Conservation (phyloP, 495 filamentous ascomycete species). For the Hypoxylon trugodes region DNA sequence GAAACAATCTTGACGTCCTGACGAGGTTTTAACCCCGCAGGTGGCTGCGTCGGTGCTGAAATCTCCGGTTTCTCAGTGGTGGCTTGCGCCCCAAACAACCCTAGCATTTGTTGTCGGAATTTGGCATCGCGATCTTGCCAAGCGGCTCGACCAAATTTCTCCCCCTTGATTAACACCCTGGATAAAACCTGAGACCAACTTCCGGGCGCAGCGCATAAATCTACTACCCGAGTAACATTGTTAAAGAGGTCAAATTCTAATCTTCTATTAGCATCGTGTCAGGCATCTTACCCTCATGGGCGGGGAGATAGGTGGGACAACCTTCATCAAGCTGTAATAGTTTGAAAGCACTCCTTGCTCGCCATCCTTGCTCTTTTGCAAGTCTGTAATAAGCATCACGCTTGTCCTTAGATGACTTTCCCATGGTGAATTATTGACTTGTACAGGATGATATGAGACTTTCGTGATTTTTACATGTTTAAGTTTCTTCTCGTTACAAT, state of each 20-base stretch:
- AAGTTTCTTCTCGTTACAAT: conserved; percentile 11
- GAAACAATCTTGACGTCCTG: conserved; percentile 91
- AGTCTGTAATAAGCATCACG: conserved; percentile 97
- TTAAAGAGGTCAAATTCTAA: conserved; percentile 91
- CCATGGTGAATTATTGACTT: conserved; percentile 64
- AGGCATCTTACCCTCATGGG: not conserved
- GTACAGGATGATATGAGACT: not conserved
- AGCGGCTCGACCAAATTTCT: conserved; percentile 82
- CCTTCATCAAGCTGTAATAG: conserved; percentile 91
- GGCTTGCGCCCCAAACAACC: conserved; percentile 46
- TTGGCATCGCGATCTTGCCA: conserved; percentile 82
- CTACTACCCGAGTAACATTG: conserved; percentile 88
- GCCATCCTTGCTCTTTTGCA: conserved; percentile 98
- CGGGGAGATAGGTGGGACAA: conserved; percentile 21
- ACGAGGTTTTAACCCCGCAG: conserved; percentile 59
- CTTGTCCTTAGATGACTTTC: conserved; percentile 98
- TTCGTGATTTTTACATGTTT: not conserved
- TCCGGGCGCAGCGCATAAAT: conserved; percentile 94
- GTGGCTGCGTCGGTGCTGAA: conserved; percentile 7
- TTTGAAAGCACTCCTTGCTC: conserved; percentile 95
- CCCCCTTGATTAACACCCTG: conserved; percentile 88
- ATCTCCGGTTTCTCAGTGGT: conserved; percentile 41
- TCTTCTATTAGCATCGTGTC: conserved; percentile 33
- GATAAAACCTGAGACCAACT: conserved; percentile 98
- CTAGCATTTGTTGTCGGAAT: conserved; percentile 63